Evolutionary conservation across 371 early-diverging fungal species (phyloP).

Genomic region (Haplosporangium sp.): DNA sequence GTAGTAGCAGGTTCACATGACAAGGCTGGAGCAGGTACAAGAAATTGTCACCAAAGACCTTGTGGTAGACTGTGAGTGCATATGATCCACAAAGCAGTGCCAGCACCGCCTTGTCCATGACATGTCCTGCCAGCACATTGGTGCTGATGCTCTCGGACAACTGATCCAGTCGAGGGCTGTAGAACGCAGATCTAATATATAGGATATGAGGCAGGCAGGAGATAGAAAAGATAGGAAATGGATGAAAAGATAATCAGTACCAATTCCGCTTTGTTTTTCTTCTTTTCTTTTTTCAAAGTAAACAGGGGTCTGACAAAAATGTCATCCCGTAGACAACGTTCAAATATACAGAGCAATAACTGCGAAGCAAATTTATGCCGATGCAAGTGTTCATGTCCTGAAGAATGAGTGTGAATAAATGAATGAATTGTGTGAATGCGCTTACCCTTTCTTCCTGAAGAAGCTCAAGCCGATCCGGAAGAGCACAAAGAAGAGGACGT

Average conservation of each 20-base stretch:
- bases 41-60: conserved; percentile 48
- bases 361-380: no score
- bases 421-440: neutral
- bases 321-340: no score
- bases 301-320: no score
- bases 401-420: neutral
- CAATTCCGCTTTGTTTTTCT: neutral
- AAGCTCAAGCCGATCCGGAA: conserved; percentile 28
- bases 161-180: conserved; percentile 48
- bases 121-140: conserved; percentile 44
- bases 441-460: conserved; percentile 49
- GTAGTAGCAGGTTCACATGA: conserved; percentile 66
- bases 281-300: no score
- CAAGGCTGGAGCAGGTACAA: conserved; percentile 72
- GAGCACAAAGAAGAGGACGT: conserved; percentile 47
- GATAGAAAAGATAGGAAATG: neutral
- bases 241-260: neutral
- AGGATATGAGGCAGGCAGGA: neutral
- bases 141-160: conserved; percentile 39
- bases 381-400: no score
- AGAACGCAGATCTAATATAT: conserved; percentile 41
- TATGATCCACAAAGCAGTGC: conserved; percentile 43
- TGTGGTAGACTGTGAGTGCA: conserved; percentile 50
- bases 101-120: conserved; percentile 50
- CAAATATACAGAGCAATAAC: no score